These are phyloP conservation scores for Wickerhamomyces sp. DNA, from an alignment of 1,139 yeast genomes.

Conservation along the genomic window DNA sequence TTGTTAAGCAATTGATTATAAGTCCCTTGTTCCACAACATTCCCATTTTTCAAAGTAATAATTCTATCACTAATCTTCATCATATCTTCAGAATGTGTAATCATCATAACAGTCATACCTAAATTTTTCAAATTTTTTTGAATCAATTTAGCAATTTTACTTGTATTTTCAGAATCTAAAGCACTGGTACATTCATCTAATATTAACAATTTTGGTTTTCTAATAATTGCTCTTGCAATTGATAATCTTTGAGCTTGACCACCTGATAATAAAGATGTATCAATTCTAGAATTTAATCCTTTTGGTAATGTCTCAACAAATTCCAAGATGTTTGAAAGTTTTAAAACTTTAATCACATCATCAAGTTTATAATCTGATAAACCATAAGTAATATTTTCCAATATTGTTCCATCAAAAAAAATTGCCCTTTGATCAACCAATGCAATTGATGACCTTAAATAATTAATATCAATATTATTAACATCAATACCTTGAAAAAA, in stretches of 20 bases:
- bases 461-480: conserved; percentile 37
- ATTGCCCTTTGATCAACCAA: conserved; percentile 66
- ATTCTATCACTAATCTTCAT: conserved; percentile 45
- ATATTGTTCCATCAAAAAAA: conserved; percentile 62
- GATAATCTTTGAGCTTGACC: conserved; percentile 80
- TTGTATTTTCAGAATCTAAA: conserved; percentile 54
- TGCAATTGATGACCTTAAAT: conserved; percentile 49
- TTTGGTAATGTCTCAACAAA: conserved; percentile 50
- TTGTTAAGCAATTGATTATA: conserved; percentile 23
- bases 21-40: conserved; percentile 34
- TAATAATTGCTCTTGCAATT: conserved; percentile 66
- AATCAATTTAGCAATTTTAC: conserved; percentile 38
- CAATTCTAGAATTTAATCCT: conserved; percentile 54
- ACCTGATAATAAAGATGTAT: conserved; percentile 59
- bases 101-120: conserved; percentile 39
- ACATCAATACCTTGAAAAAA: conserved; percentile 40
- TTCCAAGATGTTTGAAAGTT: conserved; percentile 43
- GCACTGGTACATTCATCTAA: conserved; percentile 83
- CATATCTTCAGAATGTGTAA: conserved; percentile 58
- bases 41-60: conserved; percentile 41
- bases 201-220: conserved; percentile 57
- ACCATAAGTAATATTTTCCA: conserved; percentile 66
- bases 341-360: conserved; percentile 38
- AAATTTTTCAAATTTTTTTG: conserved; percentile 29
- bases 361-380: conserved; percentile 29